A percentile compares a stretch with the other conserved stretches of the same genome.
These are phyloP conservation scores for Polysphondylium violaceum DNA, from an alignment of 78 protist species.

Conservation along the genomic window DNA sequence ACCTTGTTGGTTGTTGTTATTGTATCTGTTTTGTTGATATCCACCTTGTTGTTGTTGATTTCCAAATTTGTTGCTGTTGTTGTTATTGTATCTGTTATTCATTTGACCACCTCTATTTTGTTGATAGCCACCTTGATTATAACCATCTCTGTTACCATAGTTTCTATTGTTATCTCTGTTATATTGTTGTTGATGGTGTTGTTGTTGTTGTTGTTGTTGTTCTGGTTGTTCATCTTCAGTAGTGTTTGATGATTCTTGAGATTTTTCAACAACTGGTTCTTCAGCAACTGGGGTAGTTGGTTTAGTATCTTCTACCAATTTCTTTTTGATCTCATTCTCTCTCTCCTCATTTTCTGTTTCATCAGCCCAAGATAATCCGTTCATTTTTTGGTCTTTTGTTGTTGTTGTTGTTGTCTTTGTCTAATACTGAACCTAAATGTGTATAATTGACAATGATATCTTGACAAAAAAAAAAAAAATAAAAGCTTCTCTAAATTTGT, in stretches of 20 bases:
- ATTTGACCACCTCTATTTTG: conserved; percentile 9
- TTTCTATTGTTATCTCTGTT: background rate
- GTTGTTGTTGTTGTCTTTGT: background rate
- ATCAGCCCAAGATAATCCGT: conserved; percentile 42
- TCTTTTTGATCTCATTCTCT: conserved; percentile 7
- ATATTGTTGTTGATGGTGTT: conserved; percentile 3
- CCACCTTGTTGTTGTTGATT: conserved; percentile 29
- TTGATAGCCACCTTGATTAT: background rate
- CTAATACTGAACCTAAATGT: too few species aligned
- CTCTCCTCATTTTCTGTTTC: conserved; percentile 60
- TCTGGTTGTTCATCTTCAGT: conserved; percentile 2
- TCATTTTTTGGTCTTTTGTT: conserved; percentile 20
- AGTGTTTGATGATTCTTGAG: too few species aligned
- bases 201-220: conserved; percentile 33
- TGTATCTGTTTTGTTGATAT: conserved; percentile 30
- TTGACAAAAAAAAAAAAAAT: too few species aligned
- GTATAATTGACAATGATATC: too few species aligned
- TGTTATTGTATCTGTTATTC: conserved; percentile 27
- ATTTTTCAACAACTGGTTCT: conserved; percentile 10
- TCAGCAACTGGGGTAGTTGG: background rate
- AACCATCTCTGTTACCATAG: background rate
- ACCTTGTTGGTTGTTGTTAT: conserved; percentile 26
- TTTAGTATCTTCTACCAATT: background rate
- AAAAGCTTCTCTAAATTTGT: too few species aligned
- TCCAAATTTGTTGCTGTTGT: background rate